These are phyloP conservation scores for Torulaspora indica DNA, from an alignment of 805 yeast genomes.

Conservation along the genomic window DNA sequence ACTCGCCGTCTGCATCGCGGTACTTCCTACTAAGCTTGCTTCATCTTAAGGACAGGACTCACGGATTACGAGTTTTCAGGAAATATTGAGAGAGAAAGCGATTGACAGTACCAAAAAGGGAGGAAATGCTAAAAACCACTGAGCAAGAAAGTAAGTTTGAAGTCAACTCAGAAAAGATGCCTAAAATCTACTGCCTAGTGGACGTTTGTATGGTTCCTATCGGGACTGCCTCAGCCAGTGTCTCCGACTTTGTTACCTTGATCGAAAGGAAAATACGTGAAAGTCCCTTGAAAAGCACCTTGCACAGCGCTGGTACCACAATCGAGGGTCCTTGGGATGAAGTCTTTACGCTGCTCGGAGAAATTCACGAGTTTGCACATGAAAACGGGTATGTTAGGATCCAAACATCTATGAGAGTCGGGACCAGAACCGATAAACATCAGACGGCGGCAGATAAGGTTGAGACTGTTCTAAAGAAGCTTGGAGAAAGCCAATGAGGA, in stretches of 20 bases:
- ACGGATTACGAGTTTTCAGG: neutral
- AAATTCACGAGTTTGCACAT: constrained; percentile 69
- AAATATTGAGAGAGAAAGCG: neutral
- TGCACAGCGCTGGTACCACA: constrained; percentile 92
- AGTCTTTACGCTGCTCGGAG: constrained; percentile 74
- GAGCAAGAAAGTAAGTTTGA: neutral
- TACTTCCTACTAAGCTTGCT: no score
- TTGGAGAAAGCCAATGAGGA: constrained; percentile 24
- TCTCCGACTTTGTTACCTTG: constrained; percentile 72
- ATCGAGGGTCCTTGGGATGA: constrained; percentile 90
- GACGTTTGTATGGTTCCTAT: constrained; percentile 85
- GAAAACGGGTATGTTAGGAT: constrained; percentile 68
- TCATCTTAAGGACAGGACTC: neutral
- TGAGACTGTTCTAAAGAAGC: constrained; percentile 54
- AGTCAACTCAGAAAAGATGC: constrained; percentile 7
- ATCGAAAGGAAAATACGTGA: constrained; percentile 60
- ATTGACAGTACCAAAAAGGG: neutral
- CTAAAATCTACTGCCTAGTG: constrained; percentile 61
- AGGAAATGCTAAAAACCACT: neutral
- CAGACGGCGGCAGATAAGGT: constrained; percentile 73
- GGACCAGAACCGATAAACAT: constrained; percentile 72
- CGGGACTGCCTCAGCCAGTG: constrained; percentile 74
- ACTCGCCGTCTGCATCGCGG: neutral
- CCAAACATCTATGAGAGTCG: constrained; percentile 82
- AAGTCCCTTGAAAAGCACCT: constrained; percentile 58